Percentiles rank a stretch among this genome's conserved stretches.
Conservation (phyloP, 768 basidiomycete species). For the Pisolithus marmoratus region DNA sequence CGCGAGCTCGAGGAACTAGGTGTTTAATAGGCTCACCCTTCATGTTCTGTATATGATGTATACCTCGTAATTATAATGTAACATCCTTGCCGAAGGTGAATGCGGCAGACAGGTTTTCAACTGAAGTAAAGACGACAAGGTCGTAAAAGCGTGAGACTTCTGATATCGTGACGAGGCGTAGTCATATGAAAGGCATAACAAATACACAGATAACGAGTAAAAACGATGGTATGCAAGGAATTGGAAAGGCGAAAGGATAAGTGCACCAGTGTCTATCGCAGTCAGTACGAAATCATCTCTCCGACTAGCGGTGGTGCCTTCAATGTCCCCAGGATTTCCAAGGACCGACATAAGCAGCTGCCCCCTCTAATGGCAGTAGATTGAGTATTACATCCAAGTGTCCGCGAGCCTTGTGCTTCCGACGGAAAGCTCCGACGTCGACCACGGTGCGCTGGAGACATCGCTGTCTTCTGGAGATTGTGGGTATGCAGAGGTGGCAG, state of each 20-base stretch:
- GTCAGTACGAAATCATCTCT: conserved; percentile 27
- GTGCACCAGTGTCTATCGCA: neutral
- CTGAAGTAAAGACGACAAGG: conserved; percentile 44
- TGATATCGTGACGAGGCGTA: conserved; percentile 32
- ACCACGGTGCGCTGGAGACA: conserved; percentile 56
- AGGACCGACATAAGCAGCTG: neutral
- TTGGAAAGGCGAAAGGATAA: neutral
- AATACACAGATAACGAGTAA: conserved; percentile 18
- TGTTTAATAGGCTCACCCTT: conserved; percentile 9
- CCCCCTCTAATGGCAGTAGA: neutral
- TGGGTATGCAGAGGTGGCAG: conserved; percentile 45
- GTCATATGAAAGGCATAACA: conserved; percentile 24
- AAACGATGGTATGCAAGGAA: conserved; percentile 10
- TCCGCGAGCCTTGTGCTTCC: conserved; percentile 51
- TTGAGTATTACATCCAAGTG: conserved; percentile 32
- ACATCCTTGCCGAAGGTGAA: neutral
- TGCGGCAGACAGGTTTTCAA: conserved; percentile 28
- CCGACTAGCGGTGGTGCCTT: conserved; percentile 36
- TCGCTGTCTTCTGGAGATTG: conserved; percentile 48
- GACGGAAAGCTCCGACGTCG: conserved; percentile 45
- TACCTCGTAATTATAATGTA: too few relatives aligned
- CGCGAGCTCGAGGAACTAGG: conserved; percentile 47
- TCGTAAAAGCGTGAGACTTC: conserved; percentile 26
- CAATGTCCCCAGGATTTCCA: conserved; percentile 4
- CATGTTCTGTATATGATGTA: too few relatives aligned